Evolutionary conservation across 2,329 filamentous ascomycete species (phyloP).

Genomic region (Pseudodiploospora longispora): DNA sequence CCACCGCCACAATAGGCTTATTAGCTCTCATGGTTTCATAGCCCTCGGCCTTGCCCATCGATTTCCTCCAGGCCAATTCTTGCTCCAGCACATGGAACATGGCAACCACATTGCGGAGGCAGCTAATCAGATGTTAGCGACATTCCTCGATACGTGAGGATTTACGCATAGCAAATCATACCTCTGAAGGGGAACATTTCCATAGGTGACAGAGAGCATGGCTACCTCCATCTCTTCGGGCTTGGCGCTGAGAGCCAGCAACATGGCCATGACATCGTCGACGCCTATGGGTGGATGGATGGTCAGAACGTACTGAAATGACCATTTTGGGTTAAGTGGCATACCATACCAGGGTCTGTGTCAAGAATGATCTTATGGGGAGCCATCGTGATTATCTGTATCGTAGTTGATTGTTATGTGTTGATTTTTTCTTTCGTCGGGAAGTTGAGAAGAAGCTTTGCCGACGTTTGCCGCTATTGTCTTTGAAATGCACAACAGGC

Average conservation of each 20-base stretch:
- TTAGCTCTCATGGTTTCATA: constrained; percentile 64
- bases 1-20: constrained; percentile 80
- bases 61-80: constrained; percentile 75
- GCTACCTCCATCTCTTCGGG: constrained; percentile 79
- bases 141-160: neutral
- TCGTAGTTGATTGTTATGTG: neutral
- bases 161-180: constrained; percentile 25
- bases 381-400: constrained; percentile 6
- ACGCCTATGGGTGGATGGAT: constrained; percentile 45
- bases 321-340: too few species aligned
- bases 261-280: constrained; percentile 83
- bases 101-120: constrained; percentile 78
- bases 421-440: neutral
- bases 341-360: constrained; percentile 68
- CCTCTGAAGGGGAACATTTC: constrained; percentile 84
- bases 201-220: constrained; percentile 84
- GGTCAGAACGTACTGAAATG: neutral
- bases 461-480: too few species aligned
- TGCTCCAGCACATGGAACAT: constrained; percentile 89
- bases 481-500: too few species aligned
- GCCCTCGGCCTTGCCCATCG: constrained; percentile 56
- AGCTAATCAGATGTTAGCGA: constrained; percentile 40
- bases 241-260: constrained; percentile 74
- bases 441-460: too few species aligned
- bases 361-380: constrained; percentile 76